phyloP scores from a whole-genome alignment of 139 green algal genomes.

The Chlamydomonas incerta region DNA sequence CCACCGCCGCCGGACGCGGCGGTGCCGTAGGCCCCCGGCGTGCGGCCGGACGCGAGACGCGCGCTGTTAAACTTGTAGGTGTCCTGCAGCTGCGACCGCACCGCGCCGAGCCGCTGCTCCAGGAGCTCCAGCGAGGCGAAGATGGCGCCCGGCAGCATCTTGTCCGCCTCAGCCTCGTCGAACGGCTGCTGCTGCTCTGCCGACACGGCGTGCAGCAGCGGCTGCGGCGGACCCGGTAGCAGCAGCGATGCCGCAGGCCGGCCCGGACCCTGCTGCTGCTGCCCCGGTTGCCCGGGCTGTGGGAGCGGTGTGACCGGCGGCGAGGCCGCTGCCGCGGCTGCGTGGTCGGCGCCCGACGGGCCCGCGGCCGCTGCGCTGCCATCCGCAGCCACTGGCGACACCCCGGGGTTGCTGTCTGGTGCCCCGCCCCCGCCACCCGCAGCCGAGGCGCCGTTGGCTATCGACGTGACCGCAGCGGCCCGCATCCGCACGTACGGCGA shows the following conservation, averaged over 20 bases:
- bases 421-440: too few species aligned
- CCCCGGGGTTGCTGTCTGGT: too few species aligned
- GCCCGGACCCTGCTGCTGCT: conserved; percentile 5
- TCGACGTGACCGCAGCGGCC: background rate
- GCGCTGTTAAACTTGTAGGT: conserved; percentile 43
- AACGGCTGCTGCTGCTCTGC: background rate
- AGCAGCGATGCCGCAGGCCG: background rate
- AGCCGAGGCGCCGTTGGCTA: too few species aligned
- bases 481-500: conserved; percentile 6
- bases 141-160: conserved; percentile 22
- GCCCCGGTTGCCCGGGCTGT: background rate
- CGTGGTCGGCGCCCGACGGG: background rate
- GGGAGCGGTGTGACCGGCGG: conserved; percentile 5
- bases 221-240: background rate
- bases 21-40: conserved; percentile 3
- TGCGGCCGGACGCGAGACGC: background rate
- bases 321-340: conserved; percentile 29
- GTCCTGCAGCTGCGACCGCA: conserved; percentile 31
- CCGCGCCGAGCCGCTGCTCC: conserved; percentile 45
- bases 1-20: too few species aligned
- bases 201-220: background rate
- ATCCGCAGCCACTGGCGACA: too few species aligned
- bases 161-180: conserved; percentile 12
- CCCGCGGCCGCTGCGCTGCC: too few species aligned
- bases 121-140: conserved; percentile 54